A percentile compares a stretch with the other conserved stretches of the same genome.
Evolutionary conservation across 768 basidiomycete species (phyloP).

Genomic region (Rhizopogon vinicolor): DNA sequence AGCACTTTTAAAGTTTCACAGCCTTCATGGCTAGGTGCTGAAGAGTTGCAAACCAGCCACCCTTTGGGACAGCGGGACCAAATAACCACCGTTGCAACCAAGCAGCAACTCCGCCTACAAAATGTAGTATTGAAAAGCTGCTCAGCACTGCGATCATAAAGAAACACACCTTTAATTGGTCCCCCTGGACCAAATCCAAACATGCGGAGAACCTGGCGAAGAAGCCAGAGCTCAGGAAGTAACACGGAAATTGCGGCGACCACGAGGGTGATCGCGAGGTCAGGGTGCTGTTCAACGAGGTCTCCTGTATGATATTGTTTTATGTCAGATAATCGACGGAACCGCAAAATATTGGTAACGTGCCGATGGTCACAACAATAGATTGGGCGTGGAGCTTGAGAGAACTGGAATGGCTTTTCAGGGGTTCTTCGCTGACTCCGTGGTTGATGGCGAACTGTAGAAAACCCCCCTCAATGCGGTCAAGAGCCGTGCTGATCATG

Average conservation of each 20-base stretch:
- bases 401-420: conserved; percentile 15
- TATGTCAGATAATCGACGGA: neutral
- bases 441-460: conserved; percentile 15
- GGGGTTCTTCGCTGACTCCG: conserved; percentile 20
- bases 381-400: conserved; percentile 20
- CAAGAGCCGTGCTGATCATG: conserved; percentile 17
- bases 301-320: conserved; percentile 22
- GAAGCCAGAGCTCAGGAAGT: neutral
- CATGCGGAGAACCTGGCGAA: conserved; percentile 5
- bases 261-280: conserved; percentile 17
- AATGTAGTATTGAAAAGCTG: no score
- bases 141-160: neutral
- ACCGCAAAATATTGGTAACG: neutral
- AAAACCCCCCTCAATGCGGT: conserved; percentile 21
- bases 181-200: conserved; percentile 33
- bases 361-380: conserved; percentile 21
- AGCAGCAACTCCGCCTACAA: neutral
- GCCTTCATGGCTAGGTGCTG: neutral
- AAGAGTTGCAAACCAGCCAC: neutral
- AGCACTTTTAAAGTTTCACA: conserved; percentile 7
- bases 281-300: conserved; percentile 32
- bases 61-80: neutral
- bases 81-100: neutral
- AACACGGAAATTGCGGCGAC: conserved; percentile 15
- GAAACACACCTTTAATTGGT: conserved; percentile 24